phyloP scores from a whole-genome alignment of 2,329 filamentous ascomycete genomes.

The Beauveria bassiana region DNA sequence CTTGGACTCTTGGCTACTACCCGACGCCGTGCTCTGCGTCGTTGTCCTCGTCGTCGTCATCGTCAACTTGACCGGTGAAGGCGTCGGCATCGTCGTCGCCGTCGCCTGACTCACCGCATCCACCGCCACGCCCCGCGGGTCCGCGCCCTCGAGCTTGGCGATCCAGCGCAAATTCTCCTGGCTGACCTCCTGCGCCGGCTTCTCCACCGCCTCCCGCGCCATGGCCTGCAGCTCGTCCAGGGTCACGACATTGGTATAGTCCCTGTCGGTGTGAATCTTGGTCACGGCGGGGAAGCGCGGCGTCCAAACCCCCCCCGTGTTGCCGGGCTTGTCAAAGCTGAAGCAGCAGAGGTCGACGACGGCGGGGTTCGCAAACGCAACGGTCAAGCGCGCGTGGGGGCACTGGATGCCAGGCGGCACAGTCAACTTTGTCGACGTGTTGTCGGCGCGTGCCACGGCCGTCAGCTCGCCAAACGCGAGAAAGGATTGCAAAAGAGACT shows the following conservation, averaged over 20 bases:
- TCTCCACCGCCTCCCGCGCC: slow-evolving; percentile 48
- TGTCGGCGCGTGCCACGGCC: slow-evolving; percentile 30
- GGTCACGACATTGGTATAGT: slow-evolving; percentile 58
- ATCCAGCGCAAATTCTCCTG: slow-evolving; percentile 57
- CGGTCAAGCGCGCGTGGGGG: slow-evolving; percentile 31
- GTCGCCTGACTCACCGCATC: slow-evolving; percentile 40
- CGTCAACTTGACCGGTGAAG: slow-evolving; percentile 21
- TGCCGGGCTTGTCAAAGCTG: slow-evolving; percentile 65
- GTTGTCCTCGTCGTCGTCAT: background rate
- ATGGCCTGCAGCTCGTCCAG: slow-evolving; percentile 63
- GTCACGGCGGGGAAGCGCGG: slow-evolving; percentile 68
- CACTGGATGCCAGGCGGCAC: slow-evolving; percentile 37
- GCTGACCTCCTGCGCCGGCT: slow-evolving; percentile 43
- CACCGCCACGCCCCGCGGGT: slow-evolving; percentile 35
- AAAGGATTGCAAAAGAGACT: slow-evolving; percentile 43
- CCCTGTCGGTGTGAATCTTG: slow-evolving; percentile 72
- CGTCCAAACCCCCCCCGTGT: slow-evolving; percentile 60
- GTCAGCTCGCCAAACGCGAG: slow-evolving; percentile 37
- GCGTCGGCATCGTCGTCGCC: slow-evolving; percentile 27
- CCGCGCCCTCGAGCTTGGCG: slow-evolving; percentile 47
- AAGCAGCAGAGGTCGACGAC: slow-evolving; percentile 77
- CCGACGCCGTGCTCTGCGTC: slow-evolving; percentile 16
- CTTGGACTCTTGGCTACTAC: background rate
- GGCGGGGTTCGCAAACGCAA: slow-evolving; percentile 60
- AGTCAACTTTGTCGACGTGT: slow-evolving; percentile 36